Base-by-base conservation (phyloP, 106 monocot genomes). In the Xerophyta viscosa region DNA sequence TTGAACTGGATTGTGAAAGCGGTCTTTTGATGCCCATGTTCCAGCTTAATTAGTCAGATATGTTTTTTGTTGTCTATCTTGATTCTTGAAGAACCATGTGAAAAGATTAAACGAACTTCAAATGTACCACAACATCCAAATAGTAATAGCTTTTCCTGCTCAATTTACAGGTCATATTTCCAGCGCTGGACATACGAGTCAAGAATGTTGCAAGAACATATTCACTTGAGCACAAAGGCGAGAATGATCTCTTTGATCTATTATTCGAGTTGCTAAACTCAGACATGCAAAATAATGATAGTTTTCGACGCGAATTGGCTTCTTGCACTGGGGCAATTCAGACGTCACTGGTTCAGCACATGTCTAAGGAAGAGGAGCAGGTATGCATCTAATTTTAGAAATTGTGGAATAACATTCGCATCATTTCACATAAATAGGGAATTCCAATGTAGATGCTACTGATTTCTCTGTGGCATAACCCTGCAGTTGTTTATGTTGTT, bases 281-380 rank as follows among this genome's bases (percentile, higher is more conserved):
- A 27, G 65, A 72, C 54, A 65, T 64, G 52, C 73, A 79, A 63
- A 64, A 77, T 63, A 70, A 78, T 63, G 65, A 77, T 60, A 56
- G 59, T 66, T 73, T 77, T 58, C 66, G 75, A 22, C 71, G 87
- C 56, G 87, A 88, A 50, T 73, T 88, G 62, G 98, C 98, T 44
- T 98, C 98, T 4, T 79, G 86, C 63, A 90, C 79, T 30, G 82
- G 90, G 68, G 98, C 82, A 54, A 76, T 98, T 25, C 79, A 80
- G n/a, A 98, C 90, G 60, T 86, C 79, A 31, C 76, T 98, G 31
- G 68, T 63, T 58, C 98, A 98, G 20, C 98, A 98, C 61, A 90
- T 98, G 98, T 86, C 77, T 2, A 98, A 98, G 67, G 98, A 98
- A 86, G 90, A 98, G 69, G 98, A 98, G 29, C 98, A 98, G 76